phyloP scores from a whole-genome alignment of 768 basidiomycete genomes.

The Nidularia pulvinata region DNA sequence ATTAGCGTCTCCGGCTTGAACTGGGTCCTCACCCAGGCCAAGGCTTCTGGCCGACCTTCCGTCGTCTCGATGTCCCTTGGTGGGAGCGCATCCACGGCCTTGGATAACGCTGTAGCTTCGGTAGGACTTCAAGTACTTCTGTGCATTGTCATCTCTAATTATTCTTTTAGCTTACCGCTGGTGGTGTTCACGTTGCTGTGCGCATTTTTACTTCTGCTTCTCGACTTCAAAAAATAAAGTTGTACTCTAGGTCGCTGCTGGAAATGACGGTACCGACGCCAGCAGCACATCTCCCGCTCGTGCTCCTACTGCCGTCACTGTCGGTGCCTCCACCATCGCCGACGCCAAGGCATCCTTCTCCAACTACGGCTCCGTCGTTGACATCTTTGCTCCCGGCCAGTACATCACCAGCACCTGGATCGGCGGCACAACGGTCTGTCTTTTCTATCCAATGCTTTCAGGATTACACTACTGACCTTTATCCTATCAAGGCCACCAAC shows the following conservation, averaged over 20 bases:
- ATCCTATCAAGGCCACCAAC: conserved; percentile 16
- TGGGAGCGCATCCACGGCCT: conserved; percentile 14
- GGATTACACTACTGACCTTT: background rate
- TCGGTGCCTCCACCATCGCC: conserved; percentile 27
- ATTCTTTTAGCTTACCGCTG: conserved; percentile 13
- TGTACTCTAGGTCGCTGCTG: conserved; percentile 14
- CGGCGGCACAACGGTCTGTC: conserved; percentile 13
- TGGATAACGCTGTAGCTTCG: conserved; percentile 24
- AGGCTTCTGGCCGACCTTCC: conserved; percentile 11
- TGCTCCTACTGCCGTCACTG: conserved; percentile 25
- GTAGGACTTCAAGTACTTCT: background rate
- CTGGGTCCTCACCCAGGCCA: conserved; percentile 16
- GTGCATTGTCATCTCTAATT: background rate
- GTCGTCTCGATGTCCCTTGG: conserved; percentile 28
- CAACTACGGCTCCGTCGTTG: conserved; percentile 29
- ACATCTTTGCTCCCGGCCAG: conserved; percentile 31
- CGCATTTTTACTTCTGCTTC: no score
- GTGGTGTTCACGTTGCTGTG: conserved; percentile 17
- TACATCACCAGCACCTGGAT: conserved; percentile 23
- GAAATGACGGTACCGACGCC: conserved; percentile 24
- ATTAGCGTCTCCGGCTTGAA: conserved; percentile 17
- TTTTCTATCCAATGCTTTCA: background rate
- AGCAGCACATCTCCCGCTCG: conserved; percentile 23
- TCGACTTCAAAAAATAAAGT: no score
- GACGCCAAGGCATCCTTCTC: conserved; percentile 26